Percentiles rank a stretch among this genome's conserved stretches.
Conservation (phyloP, 2,329 filamentous ascomycete species). For the Aschersonia sp. region DNA sequence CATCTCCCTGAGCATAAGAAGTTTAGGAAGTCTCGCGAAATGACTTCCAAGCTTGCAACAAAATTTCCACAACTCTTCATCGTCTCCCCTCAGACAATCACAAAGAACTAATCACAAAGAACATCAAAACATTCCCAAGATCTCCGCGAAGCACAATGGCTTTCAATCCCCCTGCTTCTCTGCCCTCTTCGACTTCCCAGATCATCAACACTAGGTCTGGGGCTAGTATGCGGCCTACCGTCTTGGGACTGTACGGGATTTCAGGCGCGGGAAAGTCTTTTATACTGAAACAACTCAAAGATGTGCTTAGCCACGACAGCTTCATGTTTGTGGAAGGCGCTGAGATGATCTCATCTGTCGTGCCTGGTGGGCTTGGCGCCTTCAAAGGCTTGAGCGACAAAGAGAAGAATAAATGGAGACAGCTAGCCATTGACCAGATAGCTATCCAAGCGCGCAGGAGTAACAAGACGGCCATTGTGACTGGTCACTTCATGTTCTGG, state of each 20-base stretch:
- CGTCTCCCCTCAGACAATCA: neutral
- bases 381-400: constrained; percentile 26
- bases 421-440: constrained; percentile 30
- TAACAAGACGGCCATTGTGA: constrained; percentile 28
- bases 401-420: constrained; percentile 23
- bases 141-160: neutral
- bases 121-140: neutral
- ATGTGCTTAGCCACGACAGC: constrained; percentile 13
- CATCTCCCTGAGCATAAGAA: no score
- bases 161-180: no score
- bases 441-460: constrained; percentile 16
- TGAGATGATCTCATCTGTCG: constrained; percentile 24
- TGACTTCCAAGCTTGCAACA: no score
- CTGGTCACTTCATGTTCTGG: constrained; percentile 44
- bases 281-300: constrained; percentile 24
- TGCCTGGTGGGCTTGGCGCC: constrained; percentile 28
- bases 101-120: neutral
- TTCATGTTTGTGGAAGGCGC: constrained; percentile 40
- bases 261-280: constrained; percentile 38
- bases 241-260: constrained; percentile 41
- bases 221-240: constrained; percentile 14
- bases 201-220: neutral
- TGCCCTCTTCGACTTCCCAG: no score
- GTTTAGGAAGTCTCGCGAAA: no score
- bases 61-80: neutral